phyloP scores from a whole-genome alignment of 768 basidiomycete species.

The Sistotremastrum suecicum region DNA sequence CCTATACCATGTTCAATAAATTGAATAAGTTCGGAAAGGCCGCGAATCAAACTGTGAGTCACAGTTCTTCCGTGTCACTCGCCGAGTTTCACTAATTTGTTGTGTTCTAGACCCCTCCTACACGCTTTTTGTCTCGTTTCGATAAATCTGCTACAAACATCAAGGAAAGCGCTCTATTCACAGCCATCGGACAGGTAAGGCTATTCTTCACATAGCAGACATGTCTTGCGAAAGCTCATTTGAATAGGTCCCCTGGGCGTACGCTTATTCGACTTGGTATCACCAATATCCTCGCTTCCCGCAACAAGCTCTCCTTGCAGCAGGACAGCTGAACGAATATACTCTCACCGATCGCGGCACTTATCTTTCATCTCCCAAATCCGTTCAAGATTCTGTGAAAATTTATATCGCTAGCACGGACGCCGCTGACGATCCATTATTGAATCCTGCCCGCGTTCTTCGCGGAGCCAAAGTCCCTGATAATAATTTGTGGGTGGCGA shows the following conservation, averaged over 20 bases:
- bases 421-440: conserved; percentile 22
- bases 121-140: conserved; percentile 39
- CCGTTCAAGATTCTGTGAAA: conserved; percentile 18
- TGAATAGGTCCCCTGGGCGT: conserved; percentile 38
- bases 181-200: conserved; percentile 32
- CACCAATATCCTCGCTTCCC: conserved; percentile 44
- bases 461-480: conserved; percentile 17
- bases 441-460: conserved; percentile 36
- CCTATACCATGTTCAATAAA: conserved; percentile 32
- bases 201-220: background rate
- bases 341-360: conserved; percentile 39
- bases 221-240: background rate
- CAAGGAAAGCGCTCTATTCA: conserved; percentile 37
- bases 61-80: too few relatives aligned
- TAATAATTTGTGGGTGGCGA: conserved; percentile 17
- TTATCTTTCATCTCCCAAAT: conserved; percentile 27
- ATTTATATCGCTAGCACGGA: conserved; percentile 31
- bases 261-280: conserved; percentile 40
- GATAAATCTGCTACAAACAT: conserved; percentile 50
- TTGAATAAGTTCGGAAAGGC: conserved; percentile 10
- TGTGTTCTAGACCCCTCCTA: conserved; percentile 13
- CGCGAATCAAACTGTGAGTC: too few relatives aligned
- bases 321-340: conserved; percentile 34
- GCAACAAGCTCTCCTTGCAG: conserved; percentile 31
- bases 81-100: too few relatives aligned